These are phyloP conservation scores for Smallanthus sonchifolius DNA, from an alignment of 129 eudicot species.

Conservation along the genomic window DNA sequence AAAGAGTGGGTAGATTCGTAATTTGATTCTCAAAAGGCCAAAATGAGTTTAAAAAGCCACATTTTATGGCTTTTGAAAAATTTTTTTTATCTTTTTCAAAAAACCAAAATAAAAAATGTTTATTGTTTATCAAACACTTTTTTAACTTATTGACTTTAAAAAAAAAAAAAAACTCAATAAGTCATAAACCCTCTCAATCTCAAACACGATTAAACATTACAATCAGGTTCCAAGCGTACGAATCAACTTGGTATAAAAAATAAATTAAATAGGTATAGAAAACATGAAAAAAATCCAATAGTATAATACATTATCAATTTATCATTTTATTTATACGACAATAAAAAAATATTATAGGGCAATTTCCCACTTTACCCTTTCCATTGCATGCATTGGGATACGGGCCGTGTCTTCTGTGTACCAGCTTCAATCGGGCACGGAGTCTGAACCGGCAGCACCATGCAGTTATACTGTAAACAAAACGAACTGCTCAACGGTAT, in stretches of 20 bases:
- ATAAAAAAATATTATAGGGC: background rate
- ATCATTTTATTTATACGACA: background rate
- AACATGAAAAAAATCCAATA: background rate
- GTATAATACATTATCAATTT: background rate
- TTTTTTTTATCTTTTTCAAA: too few relatives aligned
- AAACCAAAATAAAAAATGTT: too few relatives aligned
- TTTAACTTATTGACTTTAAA: too few relatives aligned
- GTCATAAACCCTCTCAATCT: too few relatives aligned
- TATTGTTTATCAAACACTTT: too few relatives aligned
- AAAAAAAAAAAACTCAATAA: too few relatives aligned
- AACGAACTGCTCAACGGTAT: conserved; percentile 73
- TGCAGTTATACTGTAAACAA: conserved; percentile 89
- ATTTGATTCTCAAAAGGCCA: too few relatives aligned
- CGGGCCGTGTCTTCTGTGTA: conserved; percentile 75
- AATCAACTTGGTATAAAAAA: background rate
- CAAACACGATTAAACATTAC: too few relatives aligned
- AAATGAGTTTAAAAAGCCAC: too few relatives aligned
- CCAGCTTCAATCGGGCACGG: conserved; percentile 96
- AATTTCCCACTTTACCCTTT: conserved; percentile 48
- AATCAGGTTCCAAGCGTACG: too few relatives aligned
- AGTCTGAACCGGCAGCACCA: conserved; percentile 84
- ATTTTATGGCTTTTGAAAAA: too few relatives aligned
- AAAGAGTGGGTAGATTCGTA: too few relatives aligned
- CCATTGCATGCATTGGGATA: conserved; percentile 68
- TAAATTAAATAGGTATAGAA: background rate